These are phyloP conservation scores for Apophysomyces trapeziformis DNA, from an alignment of 371 early-diverging fungal species.

Conservation along the genomic window DNA sequence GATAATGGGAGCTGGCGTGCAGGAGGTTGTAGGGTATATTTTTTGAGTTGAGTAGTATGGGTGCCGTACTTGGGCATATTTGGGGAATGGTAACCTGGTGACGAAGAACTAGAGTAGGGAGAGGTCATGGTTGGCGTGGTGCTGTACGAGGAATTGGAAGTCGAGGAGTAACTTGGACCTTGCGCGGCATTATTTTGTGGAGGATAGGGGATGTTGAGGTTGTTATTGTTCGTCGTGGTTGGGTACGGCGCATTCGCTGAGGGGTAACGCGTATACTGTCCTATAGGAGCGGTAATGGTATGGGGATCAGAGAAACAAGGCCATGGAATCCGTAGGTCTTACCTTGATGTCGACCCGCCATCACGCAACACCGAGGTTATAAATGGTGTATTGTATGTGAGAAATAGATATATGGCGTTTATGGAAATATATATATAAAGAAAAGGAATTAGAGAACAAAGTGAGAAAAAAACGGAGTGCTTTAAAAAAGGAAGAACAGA, in stretches of 20 bases:
- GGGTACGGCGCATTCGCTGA: conserved; percentile 32
- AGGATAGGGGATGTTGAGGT: conserved; percentile 44
- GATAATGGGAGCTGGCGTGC: conserved; percentile 44
- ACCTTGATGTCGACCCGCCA: conserved; percentile 37
- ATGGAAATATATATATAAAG: not conserved
- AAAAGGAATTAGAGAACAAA: not conserved
- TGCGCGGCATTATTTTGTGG: conserved; percentile 25
- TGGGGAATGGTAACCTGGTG: conserved; percentile 54
- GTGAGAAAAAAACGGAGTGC: not conserved
- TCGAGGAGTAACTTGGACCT: conserved; percentile 27
- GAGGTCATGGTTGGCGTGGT: conserved; percentile 44
- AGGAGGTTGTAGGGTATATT: conserved; percentile 60
- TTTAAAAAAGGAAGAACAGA: conserved; percentile 10
- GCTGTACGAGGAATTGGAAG: conserved; percentile 26
- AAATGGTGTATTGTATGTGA: not conserved
- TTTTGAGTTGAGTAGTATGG: conserved; percentile 38
- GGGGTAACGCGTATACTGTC: conserved; percentile 52
- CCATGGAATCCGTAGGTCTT: not conserved
- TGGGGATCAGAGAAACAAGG: not conserved
- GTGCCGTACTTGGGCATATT: conserved; percentile 32
- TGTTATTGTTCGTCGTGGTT: conserved; percentile 27
- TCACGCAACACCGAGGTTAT: conserved; percentile 9
- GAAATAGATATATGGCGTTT: no score
- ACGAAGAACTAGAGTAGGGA: conserved; percentile 52
- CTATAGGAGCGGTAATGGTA: conserved; percentile 19